These are phyloP conservation scores for Pichia cactophila DNA, from an alignment of 1,139 yeast genomes.

Conservation along the genomic window DNA sequence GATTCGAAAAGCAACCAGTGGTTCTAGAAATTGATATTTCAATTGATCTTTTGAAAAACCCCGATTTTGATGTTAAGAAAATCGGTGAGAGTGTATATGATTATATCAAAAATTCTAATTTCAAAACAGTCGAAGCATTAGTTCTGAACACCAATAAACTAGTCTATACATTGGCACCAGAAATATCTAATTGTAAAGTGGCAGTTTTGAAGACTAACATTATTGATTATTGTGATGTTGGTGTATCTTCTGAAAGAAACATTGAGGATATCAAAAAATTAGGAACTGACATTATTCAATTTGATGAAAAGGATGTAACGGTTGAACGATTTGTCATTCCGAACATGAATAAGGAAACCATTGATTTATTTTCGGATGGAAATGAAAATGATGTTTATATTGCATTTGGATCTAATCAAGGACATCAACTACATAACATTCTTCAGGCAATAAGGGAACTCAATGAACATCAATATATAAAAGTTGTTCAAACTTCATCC, in stretches of 20 bases:
- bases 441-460: conserved; percentile 48
- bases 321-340: conserved; percentile 25
- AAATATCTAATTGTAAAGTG: conserved; percentile 38
- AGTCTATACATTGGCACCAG: conserved; percentile 27
- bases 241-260: conserved; percentile 61
- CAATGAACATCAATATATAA: conserved; percentile 28
- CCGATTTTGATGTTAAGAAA: not conserved
- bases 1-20: conserved; percentile 69
- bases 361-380: conserved; percentile 8
- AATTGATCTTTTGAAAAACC: conserved; percentile 27
- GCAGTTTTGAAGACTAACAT: conserved; percentile 84
- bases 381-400: conserved; percentile 52
- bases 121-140: conserved; percentile 89
- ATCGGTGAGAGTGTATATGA: conserved; percentile 13
- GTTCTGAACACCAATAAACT: conserved; percentile 68
- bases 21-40: conserved; percentile 45
- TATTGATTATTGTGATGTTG: conserved; percentile 79
- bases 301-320: conserved; percentile 13
- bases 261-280: conserved; percentile 29
- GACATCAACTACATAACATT: conserved; percentile 61
- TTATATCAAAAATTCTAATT: conserved; percentile 67
- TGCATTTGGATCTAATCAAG: conserved; percentile 88
- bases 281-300: conserved; percentile 24
- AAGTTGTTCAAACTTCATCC: conserved; percentile 59
- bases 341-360: conserved; percentile 31